Evolutionary conservation across 2,329 filamentous ascomycete species (phyloP).

Genomic region (Diaporthe amygdali): DNA sequence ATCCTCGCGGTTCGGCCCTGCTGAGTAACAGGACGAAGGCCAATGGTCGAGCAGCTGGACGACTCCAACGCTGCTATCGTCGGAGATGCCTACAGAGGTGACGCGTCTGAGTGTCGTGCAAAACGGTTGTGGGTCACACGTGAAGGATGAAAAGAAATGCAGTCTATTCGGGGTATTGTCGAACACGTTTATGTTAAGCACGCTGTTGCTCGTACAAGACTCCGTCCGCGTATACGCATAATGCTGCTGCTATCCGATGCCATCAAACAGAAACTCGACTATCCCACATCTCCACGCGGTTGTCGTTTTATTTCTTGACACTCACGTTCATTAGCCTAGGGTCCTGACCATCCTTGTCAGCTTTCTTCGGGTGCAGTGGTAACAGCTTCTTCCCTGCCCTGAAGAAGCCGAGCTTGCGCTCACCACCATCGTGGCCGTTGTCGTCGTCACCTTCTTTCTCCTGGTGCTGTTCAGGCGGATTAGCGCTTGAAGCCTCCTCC

Average conservation of each 20-base stretch:
- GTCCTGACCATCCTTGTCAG: not conserved
- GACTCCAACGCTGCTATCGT: not conserved
- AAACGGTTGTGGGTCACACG: not conserved
- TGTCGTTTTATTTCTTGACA: slow-evolving; percentile 11
- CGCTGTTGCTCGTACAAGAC: not conserved
- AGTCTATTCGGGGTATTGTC: slow-evolving; percentile 13
- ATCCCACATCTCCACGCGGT: not conserved
- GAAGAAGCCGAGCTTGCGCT: slow-evolving; percentile 10
- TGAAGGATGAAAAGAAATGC: not conserved
- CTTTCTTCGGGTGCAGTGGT: not conserved
- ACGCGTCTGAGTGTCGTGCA: not conserved
- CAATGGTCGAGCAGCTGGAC: not conserved
- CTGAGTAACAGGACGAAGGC: not conserved
- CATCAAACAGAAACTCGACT: not conserved
- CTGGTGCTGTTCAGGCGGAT: too few species aligned
- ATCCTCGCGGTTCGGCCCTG: not conserved
- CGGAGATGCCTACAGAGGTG: not conserved
- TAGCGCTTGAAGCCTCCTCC: not conserved
- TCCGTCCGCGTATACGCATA: not conserved
- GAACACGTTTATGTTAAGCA: not conserved
- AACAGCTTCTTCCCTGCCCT: slow-evolving; percentile 21
- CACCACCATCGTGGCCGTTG: not conserved
- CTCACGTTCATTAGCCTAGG: not conserved
- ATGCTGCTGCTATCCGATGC: not conserved
- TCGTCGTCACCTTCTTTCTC: not conserved